These are phyloP conservation scores for bread wheat (Triticum aestivum) DNA, from an alignment of 176 grass and related monocot genomes.

Conservation along the genomic window IWGSC_CS_RefSeq_v2.1 NC_057800.1:647707341-647707840, in stretches of 20 bases:
- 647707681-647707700: slow-evolving; percentile 1
- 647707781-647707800: background rate
- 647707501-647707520: slow-evolving; percentile 46
- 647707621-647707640: slow-evolving; percentile 22
- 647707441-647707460: slow-evolving; percentile 1
- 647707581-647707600: slow-evolving; percentile 53
- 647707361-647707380: no score
- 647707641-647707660: slow-evolving; percentile 28
- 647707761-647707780: background rate
- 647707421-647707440: no score
- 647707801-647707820: background rate
- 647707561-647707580: slow-evolving; percentile 67
- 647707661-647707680: slow-evolving; percentile 24
- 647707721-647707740: background rate
- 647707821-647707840: background rate
- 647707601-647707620: slow-evolving; percentile 38
- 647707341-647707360: no score
- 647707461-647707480: slow-evolving; percentile 46
- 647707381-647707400: no score
- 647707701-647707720: slow-evolving; percentile 9
- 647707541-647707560: slow-evolving; percentile 91
- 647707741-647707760: background rate
- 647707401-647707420: no score
- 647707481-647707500: slow-evolving; percentile 49
- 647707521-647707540: slow-evolving; percentile 62